Conservation (phyloP, 129 eudicot genomes). For the Heracleum sosnowskyi region DNA sequence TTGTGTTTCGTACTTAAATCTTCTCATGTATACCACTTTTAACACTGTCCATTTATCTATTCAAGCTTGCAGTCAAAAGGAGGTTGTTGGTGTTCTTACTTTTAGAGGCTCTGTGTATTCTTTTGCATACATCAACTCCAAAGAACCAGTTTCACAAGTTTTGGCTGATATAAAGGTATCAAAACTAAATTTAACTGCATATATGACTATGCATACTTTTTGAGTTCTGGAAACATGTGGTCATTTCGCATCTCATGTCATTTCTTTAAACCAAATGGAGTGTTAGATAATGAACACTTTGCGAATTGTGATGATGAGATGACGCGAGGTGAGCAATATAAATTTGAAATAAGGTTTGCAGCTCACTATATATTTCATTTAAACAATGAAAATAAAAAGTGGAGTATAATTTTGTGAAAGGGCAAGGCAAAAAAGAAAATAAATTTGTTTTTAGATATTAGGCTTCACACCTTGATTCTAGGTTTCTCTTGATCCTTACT, state of each 20-base stretch:
- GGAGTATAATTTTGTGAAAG: background rate
- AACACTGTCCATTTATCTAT: conserved; percentile 13
- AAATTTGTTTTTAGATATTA: background rate
- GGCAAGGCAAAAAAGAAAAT: background rate
- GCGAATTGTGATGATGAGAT: background rate
- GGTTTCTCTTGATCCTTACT: background rate
- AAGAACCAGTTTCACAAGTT: conserved; percentile 84
- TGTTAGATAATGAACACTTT: background rate
- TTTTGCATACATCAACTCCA: conserved; percentile 58
- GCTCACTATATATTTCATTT: background rate
- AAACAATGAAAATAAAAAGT: background rate
- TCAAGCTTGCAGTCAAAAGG: conserved; percentile 57
- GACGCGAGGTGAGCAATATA: background rate
- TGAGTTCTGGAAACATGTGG: background rate
- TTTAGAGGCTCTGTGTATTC: conserved; percentile 61
- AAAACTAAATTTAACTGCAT: background rate
- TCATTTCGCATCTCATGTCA: background rate
- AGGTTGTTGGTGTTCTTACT: conserved; percentile 50
- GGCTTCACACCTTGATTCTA: background rate
- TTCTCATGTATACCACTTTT: background rate
- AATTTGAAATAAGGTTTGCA: background rate
- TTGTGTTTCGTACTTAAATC: background rate
- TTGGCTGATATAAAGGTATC: conserved; percentile 82
- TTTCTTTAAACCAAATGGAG: background rate
- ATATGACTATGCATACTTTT: background rate